phyloP scores from a whole-genome alignment of 495 filamentous ascomycete genomes.

The Talaromyces stipitatus region DNA sequence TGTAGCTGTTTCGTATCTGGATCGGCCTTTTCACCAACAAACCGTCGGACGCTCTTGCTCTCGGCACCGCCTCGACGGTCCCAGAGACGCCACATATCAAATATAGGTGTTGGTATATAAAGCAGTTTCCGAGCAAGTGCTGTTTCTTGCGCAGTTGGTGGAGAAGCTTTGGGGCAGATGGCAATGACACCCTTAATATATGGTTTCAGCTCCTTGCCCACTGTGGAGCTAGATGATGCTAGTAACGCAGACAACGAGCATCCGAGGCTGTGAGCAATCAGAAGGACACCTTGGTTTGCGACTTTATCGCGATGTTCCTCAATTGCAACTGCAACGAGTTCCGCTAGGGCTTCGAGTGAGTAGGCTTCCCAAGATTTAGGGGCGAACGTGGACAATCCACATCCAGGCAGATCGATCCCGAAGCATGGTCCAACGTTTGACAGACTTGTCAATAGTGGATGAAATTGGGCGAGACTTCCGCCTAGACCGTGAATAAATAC shows the following conservation, averaged over 20 bases:
- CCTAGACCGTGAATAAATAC: constrained; percentile 92
- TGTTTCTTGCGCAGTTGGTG: constrained; percentile 47
- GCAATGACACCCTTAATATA: constrained; percentile 70
- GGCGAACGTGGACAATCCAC: constrained; percentile 67
- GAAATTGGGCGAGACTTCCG: constrained; percentile 82
- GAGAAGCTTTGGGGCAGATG: constrained; percentile 65
- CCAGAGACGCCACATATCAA: constrained; percentile 72
- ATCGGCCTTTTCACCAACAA: constrained; percentile 70
- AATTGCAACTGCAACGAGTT: constrained; percentile 67
- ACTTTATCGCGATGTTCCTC: constrained; percentile 57
- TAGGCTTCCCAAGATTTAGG: constrained; percentile 73
- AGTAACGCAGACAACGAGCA: constrained; percentile 70
- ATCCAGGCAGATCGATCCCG: constrained; percentile 84
- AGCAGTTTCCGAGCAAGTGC: constrained; percentile 48
- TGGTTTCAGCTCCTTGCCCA: constrained; percentile 40
- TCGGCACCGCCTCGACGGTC: constrained; percentile 72
- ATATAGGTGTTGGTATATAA: constrained; percentile 59
- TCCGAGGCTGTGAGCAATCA: constrained; percentile 86
- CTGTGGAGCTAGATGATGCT: constrained; percentile 51
- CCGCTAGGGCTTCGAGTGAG: constrained; percentile 62
- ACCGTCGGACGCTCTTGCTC: constrained; percentile 70
- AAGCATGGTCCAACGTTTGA: constrained; percentile 83
- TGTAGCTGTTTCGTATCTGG: constrained; percentile 70
- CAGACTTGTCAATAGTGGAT: constrained; percentile 71
- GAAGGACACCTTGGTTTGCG: constrained; percentile 63